These are phyloP conservation scores for Orbilia javanica DNA, from an alignment of 2,329 filamentous ascomycete genomes.

Conservation along the genomic window DNA sequence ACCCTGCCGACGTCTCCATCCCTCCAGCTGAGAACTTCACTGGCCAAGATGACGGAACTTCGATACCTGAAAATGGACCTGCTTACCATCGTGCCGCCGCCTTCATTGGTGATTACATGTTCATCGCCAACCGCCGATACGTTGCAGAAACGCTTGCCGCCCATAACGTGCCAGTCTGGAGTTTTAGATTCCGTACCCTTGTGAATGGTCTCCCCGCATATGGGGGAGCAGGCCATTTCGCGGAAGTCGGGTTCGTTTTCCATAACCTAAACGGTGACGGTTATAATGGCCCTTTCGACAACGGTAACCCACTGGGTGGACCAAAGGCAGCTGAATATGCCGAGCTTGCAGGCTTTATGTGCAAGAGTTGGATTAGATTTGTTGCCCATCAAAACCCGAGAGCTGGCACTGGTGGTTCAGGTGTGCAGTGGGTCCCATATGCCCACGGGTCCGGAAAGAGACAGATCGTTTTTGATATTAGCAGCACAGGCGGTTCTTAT, in stretches of 20 bases:
- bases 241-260: slow-evolving; percentile 65
- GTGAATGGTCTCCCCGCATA: slow-evolving; percentile 66
- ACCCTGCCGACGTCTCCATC: slow-evolving; percentile 33
- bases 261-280: slow-evolving; percentile 62
- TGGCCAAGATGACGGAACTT: slow-evolving; percentile 55
- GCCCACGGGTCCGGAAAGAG: slow-evolving; percentile 60
- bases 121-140: slow-evolving; percentile 71
- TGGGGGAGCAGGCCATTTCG: slow-evolving; percentile 70
- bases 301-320: slow-evolving; percentile 43
- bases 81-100: slow-evolving; percentile 71
- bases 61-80: slow-evolving; percentile 63
- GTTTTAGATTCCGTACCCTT: slow-evolving; percentile 74
- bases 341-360: slow-evolving; percentile 34
- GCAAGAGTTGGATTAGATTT: slow-evolving; percentile 41
- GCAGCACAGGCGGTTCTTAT: slow-evolving; percentile 62
- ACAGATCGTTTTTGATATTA: slow-evolving; percentile 64
- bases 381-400: slow-evolving; percentile 29
- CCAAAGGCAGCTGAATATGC: slow-evolving; percentile 61
- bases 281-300: slow-evolving; percentile 23
- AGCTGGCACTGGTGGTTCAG: slow-evolving; percentile 4
- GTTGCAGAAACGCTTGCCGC: slow-evolving; percentile 70
- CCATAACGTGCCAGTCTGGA: slow-evolving; percentile 70
- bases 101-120: slow-evolving; percentile 70
- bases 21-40: slow-evolving; percentile 43
- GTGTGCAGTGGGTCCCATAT: slow-evolving; percentile 63